These are phyloP conservation scores for Hypoxylon sp. DNA, from an alignment of 2,329 filamentous ascomycete species.

Conservation along the genomic window DNA sequence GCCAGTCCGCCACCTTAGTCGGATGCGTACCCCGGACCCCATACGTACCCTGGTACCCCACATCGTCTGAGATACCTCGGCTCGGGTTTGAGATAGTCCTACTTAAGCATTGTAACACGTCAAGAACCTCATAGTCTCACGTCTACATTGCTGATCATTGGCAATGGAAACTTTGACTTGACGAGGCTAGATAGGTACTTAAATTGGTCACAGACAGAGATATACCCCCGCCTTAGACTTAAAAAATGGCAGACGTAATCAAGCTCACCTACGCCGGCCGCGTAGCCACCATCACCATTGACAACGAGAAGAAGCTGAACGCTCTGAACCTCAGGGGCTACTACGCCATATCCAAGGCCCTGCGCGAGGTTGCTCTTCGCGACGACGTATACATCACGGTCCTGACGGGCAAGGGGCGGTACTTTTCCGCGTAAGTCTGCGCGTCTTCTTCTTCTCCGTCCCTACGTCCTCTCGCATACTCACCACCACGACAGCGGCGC, in stretches of 20 bases:
- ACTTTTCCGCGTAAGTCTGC: constrained; percentile 83
- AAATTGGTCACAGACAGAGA: background rate
- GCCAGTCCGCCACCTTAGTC: too few species aligned
- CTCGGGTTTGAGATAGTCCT: too few species aligned
- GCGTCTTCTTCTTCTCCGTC: background rate
- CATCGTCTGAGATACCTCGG: too few species aligned
- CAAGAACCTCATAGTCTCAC: too few species aligned
- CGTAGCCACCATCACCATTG: constrained; percentile 85
- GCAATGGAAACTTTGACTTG: background rate
- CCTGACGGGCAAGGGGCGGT: constrained; percentile 80
- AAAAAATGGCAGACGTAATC: constrained; percentile 53
- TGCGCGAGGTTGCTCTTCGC: constrained; percentile 79
- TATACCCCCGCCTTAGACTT: background rate
- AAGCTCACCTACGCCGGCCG: constrained; percentile 70
- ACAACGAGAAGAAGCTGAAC: constrained; percentile 87
- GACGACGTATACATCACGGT: constrained; percentile 87
- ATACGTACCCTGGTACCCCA: too few species aligned
- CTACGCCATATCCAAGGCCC: constrained; percentile 74
- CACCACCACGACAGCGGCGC: constrained; percentile 67
- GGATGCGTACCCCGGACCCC: too few species aligned
- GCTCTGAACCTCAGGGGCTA: constrained; percentile 77
- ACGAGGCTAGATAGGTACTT: background rate
- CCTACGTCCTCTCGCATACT: background rate
- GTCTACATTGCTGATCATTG: too few species aligned
- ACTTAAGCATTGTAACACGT: too few species aligned